Conservation (phyloP, 768 basidiomycete genomes). For the Ramaria sp. region DNA sequence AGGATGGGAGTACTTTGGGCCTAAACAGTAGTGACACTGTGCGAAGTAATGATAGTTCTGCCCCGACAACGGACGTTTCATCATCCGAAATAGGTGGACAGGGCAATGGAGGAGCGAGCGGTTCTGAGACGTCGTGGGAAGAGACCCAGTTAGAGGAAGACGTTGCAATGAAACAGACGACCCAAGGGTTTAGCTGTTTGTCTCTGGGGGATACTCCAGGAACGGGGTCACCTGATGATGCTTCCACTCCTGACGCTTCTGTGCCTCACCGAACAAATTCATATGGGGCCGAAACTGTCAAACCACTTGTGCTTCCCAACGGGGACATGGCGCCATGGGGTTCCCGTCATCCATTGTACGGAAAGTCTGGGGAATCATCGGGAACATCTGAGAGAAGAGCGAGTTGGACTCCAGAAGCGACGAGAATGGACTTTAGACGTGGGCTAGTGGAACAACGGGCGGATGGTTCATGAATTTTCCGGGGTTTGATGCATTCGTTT, state of each 20-base stretch:
- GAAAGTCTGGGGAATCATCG: background rate
- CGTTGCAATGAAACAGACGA: background rate
- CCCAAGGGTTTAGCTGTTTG: background rate
- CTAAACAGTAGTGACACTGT: background rate
- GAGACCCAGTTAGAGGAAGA: background rate
- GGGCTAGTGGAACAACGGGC: background rate
- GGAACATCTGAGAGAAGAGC: conserved; percentile 2
- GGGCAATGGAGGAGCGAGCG: background rate
- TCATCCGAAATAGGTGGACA: background rate
- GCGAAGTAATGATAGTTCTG: background rate
- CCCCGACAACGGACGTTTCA: background rate
- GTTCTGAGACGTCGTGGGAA: conserved; percentile 1
- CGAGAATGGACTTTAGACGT: background rate
- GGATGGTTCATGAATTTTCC: background rate
- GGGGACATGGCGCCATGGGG: too few relatives aligned
- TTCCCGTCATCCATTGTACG: too few relatives aligned
- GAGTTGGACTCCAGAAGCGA: conserved; percentile 5
- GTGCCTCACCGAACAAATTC: conserved; percentile 7
- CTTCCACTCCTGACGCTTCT: background rate
- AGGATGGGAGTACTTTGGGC: background rate
- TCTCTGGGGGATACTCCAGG: background rate
- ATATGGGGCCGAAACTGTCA: background rate
- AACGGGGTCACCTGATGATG: background rate
- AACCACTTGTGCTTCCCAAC: background rate
- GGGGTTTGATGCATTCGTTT: background rate